Evolutionary conservation across 805 yeast species (phyloP).

Genomic region (Teunomyces gatunensis): DNA sequence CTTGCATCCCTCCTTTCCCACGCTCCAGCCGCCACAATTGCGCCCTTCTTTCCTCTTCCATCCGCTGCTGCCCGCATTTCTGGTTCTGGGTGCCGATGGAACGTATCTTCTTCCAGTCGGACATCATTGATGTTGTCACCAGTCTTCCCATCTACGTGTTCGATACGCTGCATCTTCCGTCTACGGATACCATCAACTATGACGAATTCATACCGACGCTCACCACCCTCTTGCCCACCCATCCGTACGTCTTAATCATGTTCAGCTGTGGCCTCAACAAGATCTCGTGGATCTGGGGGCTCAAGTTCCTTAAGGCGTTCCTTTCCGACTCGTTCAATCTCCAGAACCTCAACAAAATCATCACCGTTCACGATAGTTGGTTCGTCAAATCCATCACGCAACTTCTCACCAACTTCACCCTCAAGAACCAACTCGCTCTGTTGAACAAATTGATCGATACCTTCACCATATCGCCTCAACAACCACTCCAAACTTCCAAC

Average conservation of each 20-base stretch:
- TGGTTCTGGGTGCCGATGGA: conserved; percentile 23
- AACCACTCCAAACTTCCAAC: not conserved
- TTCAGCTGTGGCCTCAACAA: conserved; percentile 79
- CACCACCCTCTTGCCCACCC: conserved; percentile 55
- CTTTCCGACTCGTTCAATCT: conserved; percentile 54
- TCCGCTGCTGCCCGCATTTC: not conserved
- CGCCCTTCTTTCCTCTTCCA: too few species aligned
- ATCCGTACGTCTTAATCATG: conserved; percentile 65
- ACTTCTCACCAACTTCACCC: conserved; percentile 57
- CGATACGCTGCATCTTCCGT: conserved; percentile 79
- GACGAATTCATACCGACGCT: conserved; percentile 58
- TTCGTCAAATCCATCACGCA: conserved; percentile 76
- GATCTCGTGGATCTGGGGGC: conserved; percentile 69
- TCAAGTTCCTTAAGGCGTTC: conserved; percentile 51
- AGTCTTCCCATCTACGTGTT: conserved; percentile 73
- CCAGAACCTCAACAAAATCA: conserved; percentile 52
- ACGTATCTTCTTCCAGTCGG: conserved; percentile 55
- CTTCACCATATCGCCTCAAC: conserved; percentile 14
- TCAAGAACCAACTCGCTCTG: conserved; percentile 25
- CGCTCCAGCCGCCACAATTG: too few species aligned
- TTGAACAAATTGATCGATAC: conserved; percentile 27
- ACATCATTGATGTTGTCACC: conserved; percentile 63
- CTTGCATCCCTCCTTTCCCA: not conserved
- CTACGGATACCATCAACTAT: conserved; percentile 42
- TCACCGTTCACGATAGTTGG: conserved; percentile 90